Evolutionary conservation across 2,329 filamentous ascomycete genomes (phyloP).

Genomic region (Phoma sp.): DNA sequence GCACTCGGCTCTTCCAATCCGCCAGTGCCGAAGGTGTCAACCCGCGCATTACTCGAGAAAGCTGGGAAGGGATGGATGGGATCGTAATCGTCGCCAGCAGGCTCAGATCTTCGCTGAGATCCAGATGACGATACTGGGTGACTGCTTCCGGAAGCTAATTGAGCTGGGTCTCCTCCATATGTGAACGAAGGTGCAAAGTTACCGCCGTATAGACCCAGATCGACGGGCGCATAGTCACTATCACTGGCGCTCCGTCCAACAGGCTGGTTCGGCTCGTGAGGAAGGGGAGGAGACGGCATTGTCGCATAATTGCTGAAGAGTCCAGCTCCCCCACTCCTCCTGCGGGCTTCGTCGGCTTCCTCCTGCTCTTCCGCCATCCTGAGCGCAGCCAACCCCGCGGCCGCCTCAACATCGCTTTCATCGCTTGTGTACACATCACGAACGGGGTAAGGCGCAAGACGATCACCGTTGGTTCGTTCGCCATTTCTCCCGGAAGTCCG

Average conservation of each 20-base stretch:
- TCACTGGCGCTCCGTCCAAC: constrained; percentile 57
- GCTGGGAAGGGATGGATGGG: constrained; percentile 64
- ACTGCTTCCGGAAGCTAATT: constrained; percentile 47
- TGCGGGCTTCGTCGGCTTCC: constrained; percentile 63
- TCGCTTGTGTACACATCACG: constrained; percentile 56
- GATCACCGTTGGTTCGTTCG: constrained; percentile 55
- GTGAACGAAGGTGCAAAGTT: constrained; percentile 69
- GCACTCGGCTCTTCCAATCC: constrained; percentile 77
- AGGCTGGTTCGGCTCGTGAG: constrained; percentile 31
- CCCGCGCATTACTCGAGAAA: constrained; percentile 67
- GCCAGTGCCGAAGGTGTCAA: constrained; percentile 90
- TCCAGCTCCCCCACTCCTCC: constrained; percentile 62
- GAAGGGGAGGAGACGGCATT: constrained; percentile 50
- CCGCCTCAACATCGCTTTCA: constrained; percentile 87
- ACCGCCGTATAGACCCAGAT: constrained; percentile 76
- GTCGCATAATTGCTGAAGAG: constrained; percentile 56
- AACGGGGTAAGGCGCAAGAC: constrained; percentile 47
- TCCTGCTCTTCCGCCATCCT: constrained; percentile 82
- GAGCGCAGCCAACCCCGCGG: constrained; percentile 83
- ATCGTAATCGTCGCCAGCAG: constrained; percentile 52
- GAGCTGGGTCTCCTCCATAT: constrained; percentile 61
- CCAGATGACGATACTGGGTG: constrained; percentile 52
- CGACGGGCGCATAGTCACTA: constrained; percentile 72
- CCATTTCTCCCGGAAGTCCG: constrained; percentile 38
- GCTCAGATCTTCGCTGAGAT: constrained; percentile 53